Evolutionary conservation across 2,329 filamentous ascomycete genomes (phyloP), one percentile per base, ranked within the genome.

Genomic region (Aureobasidium sp.): DNA sequence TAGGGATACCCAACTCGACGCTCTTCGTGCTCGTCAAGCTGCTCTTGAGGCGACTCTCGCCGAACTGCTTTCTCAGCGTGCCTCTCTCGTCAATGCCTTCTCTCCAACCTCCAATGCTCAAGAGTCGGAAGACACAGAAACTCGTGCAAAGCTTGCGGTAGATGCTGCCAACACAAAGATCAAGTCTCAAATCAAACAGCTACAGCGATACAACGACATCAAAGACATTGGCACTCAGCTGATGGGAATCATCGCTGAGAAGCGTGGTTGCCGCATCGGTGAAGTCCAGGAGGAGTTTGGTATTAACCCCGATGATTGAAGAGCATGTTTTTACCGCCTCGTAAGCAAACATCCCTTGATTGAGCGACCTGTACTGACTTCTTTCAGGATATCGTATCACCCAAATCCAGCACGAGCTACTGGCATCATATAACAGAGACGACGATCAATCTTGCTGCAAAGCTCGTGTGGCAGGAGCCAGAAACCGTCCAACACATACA

Each of bases 171-270:
- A 81, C 44, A 73, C 74, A 25, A 81, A 83, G 10, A 82, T 87
- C 57, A 81, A 84, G 59, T 75, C 76, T 36, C 86, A 89, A 70
- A 89, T 89, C 68, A 79, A 78, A 62, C 75, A 86, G 4, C 76
- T 90, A 36, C 85, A 88, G 65, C 76, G 82, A 62, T 90, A 89
- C 73, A 90, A 90, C 67, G 86, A 88, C 70, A 83, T 89, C 67
- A 84, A 85, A 64, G 87, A 90, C 70, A 76, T 87, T 8, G 86
- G 82, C 0, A 81, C 85, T 68, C 86, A 85, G 0, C 68, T 90
- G 34, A 80, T 89, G 73, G 85, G 85, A 0, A 72, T 89, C 67
- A 83, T 89, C 70, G 86, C 87, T 4, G 86, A 90, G 62, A 78
- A 81, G 64, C 75, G 84, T 45, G 85, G 84, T 9, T 77, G 83